phyloP scores from a whole-genome alignment of 129 eudicot genomes.

The Mikania micrantha region DNA sequence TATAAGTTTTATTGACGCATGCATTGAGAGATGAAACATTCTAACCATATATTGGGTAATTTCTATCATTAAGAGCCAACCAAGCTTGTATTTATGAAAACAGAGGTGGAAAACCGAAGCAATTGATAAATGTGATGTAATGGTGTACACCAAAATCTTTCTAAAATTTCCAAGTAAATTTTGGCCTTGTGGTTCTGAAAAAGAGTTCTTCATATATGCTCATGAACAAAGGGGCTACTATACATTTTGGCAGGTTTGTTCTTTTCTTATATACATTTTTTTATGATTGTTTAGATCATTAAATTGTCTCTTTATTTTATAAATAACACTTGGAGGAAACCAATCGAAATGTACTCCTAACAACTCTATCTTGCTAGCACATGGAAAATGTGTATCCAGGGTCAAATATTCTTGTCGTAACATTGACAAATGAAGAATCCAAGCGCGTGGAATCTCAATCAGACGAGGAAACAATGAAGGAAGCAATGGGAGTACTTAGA shows the following conservation, averaged over 20 bases:
- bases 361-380: conserved; percentile 46
- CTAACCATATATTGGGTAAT: not conserved
- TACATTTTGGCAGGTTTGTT: not conserved
- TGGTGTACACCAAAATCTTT: conserved; percentile 92
- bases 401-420: conserved; percentile 83
- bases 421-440: conserved; percentile 83
- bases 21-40: not conserved
- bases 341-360: not conserved
- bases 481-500: conserved; percentile 87
- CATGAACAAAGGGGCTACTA: conserved; percentile 49
- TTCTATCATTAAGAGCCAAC: not conserved
- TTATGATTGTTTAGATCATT: not conserved
- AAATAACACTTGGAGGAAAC: not conserved
- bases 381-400: conserved; percentile 97
- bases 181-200: conserved; percentile 87
- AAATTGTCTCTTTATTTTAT: not conserved
- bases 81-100: conserved; percentile 10
- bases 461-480: conserved; percentile 67
- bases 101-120: conserved; percentile 93
- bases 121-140: conserved; percentile 62
- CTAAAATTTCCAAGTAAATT: conserved; percentile 66
- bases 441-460: conserved; percentile 80
- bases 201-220: conserved; percentile 87
- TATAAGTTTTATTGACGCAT: too few species aligned
- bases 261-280: not conserved